Percentiles rank a stretch among this genome's conserved stretches.
Conservation (phyloP, 345 rosid species). For the thale cress (Arabidopsis thaliana) region TAIR10.1 NC_003075.7:16984001-16984500, state of each 20-base stretch:
- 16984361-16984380: neutral
- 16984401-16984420: slow-evolving; percentile 1
- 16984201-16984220: slow-evolving; percentile 90
- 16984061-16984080: neutral
- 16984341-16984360: neutral
- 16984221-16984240: slow-evolving; percentile 79
- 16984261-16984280: slow-evolving; percentile 93
- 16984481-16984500: slow-evolving; percentile 76
- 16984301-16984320: neutral
- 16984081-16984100: neutral
- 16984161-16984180: slow-evolving; percentile 85
- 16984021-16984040: neutral
- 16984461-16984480: slow-evolving; percentile 49
- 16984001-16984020: neutral
- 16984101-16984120: slow-evolving; percentile 46
- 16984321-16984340: neutral
- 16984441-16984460: slow-evolving; percentile 17
- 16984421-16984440: neutral
- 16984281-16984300: slow-evolving; percentile 43
- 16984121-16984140: slow-evolving; percentile 79
- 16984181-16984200: slow-evolving; percentile 74
- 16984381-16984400: neutral
- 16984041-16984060: neutral
- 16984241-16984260: slow-evolving; percentile 89
- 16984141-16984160: slow-evolving; percentile 93